Evolutionary conservation across 306 rosid genomes (phyloP), one percentile per base, ranked within the genome.

Genomic region (Pueraria montana): DNA sequence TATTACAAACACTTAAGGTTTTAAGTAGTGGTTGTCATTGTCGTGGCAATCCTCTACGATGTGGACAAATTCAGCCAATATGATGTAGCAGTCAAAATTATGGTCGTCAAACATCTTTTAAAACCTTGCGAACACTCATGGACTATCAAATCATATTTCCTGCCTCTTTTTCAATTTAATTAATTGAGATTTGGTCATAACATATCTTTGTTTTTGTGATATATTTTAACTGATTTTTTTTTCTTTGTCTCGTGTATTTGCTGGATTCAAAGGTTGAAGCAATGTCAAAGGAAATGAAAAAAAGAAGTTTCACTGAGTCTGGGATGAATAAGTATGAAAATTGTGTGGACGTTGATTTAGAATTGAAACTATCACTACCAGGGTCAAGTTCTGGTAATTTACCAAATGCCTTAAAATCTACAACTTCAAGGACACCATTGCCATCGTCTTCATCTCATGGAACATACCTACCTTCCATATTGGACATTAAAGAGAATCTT

Each of bases 341-440:
- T 14, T 9, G 6, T 50, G 18, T 1, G 11, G 66, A 6, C 2
- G 0, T 27, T 66, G 56, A 32, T 68, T 7, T 65, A 0, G 68
- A 55, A 10, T 13, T 77, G 63, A 74, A 69, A 49, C 36, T 81
- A 52, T 71, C 86, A 56, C 69, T 6, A 13, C 61, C 72, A 42
- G 14, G 63, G 1, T 10, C 21, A 36, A 27, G 24, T 52, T 72
- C 43, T 18, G 11, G 14, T 2, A 20, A 42, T 24, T 16, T 3
- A 34, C 6, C 21, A 23, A 17, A 32, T 21, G 27, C 11, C 21
- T 1, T 16, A 0, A 70, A 45, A 27, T 9, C 50, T 36, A 16
- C 74, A 26, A 27, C 59, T 76, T 23, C n/a, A 2, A 0, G 2
- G 26, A 9, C 24, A 18, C 23, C 72, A 38, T 5, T n/a, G 14